Evolutionary conservation across 2,329 filamentous ascomycete genomes (phyloP), one percentile per base, ranked within the genome.

Genomic region (Tolypocladium inflatum): DNA sequence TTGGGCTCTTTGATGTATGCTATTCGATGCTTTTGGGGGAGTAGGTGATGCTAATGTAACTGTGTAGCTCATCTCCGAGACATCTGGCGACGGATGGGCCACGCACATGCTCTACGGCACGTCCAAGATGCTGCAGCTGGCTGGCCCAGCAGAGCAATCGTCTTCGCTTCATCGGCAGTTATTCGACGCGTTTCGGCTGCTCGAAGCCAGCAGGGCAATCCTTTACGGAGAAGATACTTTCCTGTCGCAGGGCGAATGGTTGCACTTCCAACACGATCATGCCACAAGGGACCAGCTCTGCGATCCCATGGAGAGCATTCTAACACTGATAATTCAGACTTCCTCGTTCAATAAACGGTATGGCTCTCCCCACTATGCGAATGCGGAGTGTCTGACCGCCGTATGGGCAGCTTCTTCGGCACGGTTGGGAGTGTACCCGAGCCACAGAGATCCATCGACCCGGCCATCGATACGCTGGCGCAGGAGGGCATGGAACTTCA

Each of bases 51-150:
- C 45, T 64, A 23, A 68, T 0, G 15, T 2, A 0, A 7, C 3
- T 7, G 3, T 0, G 0, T 4, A 70, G 68, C 58, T 70, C 1
- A 65, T 69, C 57, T 61, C 67, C 0, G 62, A 69, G 23, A 51
- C 62, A 0, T 64, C 63, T 2, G 64, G 62, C 6, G 65, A 66
- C 0, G 57, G 59, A 17, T 70, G 66, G 67, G 60, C 61, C 1
- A 66, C 58, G 9, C 68, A 70, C 10, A 68, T 70, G 66, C 21
- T 66, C 0, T 65, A 64, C 41, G 68, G 67, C 11, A 66, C 63
- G 7, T 63, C 62, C 0, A 63, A 45, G 11, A 56, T 70, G 19
- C 45, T 70, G 17, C 60, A 68, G 21, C 35, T 61, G 0, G 43
- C 53, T 1, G 58, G 57, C 0, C 33, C 48, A 9, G 39, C 3